Evolutionary conservation across 1,284 basidiomycete species (phyloP).

Genomic region (Vanrija sp.): DNA sequence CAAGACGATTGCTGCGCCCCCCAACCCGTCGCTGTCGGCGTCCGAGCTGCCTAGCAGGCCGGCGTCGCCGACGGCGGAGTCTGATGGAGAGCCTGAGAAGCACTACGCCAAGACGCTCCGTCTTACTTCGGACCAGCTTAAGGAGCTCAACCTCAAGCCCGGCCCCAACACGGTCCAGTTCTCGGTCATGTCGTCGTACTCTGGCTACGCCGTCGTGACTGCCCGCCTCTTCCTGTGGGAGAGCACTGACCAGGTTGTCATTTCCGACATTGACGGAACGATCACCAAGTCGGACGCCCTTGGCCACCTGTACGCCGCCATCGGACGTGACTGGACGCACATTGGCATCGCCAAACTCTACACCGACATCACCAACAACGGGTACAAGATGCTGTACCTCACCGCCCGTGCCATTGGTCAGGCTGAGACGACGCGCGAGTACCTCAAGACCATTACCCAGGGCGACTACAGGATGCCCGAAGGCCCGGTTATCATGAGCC

Average conservation of each 20-base stretch:
- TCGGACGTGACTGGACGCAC: conserved; percentile 99
- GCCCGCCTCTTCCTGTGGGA: conserved; percentile 97
- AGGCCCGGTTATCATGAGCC: conserved; percentile 98
- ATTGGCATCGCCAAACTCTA: conserved; percentile 96
- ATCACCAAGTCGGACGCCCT: conserved; percentile 99
- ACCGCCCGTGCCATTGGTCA: conserved; percentile 98
- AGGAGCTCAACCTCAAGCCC: conserved; percentile 77
- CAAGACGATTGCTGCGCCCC: too few relatives aligned
- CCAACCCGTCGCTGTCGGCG: too few relatives aligned
- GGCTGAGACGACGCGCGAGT: conserved; percentile 93
- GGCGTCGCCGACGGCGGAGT: conserved; percentile 1
- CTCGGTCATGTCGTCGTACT: conserved; percentile 75
- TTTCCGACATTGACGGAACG: conserved; percentile 98
- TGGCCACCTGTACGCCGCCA: conserved; percentile 97
- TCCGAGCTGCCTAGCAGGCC: not conserved
- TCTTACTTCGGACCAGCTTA: conserved; percentile 80
- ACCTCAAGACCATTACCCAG: conserved; percentile 91
- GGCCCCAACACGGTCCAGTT: conserved; percentile 93
- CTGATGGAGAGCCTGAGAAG: conserved; percentile 19
- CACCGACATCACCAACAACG: conserved; percentile 92
- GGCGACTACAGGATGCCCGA: conserved; percentile 93
- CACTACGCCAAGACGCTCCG: conserved; percentile 89
- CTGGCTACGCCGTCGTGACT: conserved; percentile 79
- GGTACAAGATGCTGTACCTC: conserved; percentile 98
- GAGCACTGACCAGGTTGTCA: conserved; percentile 78